Base-by-base conservation (phyloP, 2,329 filamentous ascomycete genomes). In the Graphium sp. region DNA sequence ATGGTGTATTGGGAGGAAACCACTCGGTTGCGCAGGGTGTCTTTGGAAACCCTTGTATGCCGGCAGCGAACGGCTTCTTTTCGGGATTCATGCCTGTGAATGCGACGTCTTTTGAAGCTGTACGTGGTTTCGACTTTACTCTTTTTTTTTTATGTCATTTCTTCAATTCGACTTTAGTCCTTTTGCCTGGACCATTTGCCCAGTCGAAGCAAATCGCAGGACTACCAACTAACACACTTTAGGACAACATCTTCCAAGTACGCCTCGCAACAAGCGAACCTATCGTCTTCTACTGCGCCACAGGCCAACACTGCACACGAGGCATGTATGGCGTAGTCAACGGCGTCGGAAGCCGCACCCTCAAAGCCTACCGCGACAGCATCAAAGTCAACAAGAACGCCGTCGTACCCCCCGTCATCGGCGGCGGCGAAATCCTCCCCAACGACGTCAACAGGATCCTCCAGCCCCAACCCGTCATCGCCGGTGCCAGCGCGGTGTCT, bases 271-370 rank as follows among this genome's bases (percentile, higher is more conserved):
- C 32, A 32, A 47, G 44, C 4, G 36, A 46, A 12, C 41, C 46
- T 25, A 37, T 45, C 12, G 42, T 43, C 30, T 42, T 44, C 35
- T 50, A 48, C 40, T 50, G 45, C 35, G 36, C 35, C 22, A 20
- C 26, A 17, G 28, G 34, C 11, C 31, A 34, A n/a, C 45, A 50
- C 36, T 50, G 47, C 35, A 39, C 44, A 35, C 31, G 19, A 7
- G 46, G 47, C 26, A 49, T 49, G 46, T 38, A 46, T 7, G 43
- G 41, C 18, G 42, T 43, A 18, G 37, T 49, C 33, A 49, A 47
- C 34, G 37, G 41, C 13, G 36, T 35, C 12, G 33, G 30, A n/a
- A 33, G 35, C 13, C 27, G 37, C 32, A 41, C 38, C 7, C 37
- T 43, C 13, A 32, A 34, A 5, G 22, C 31, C 4, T 32, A 31